Percentiles rank a stretch among this genome's conserved stretches.
Evolutionary conservation across 2,329 filamentous ascomycete species (phyloP).

Genomic region (Aspergillus luchuensis): DNA sequence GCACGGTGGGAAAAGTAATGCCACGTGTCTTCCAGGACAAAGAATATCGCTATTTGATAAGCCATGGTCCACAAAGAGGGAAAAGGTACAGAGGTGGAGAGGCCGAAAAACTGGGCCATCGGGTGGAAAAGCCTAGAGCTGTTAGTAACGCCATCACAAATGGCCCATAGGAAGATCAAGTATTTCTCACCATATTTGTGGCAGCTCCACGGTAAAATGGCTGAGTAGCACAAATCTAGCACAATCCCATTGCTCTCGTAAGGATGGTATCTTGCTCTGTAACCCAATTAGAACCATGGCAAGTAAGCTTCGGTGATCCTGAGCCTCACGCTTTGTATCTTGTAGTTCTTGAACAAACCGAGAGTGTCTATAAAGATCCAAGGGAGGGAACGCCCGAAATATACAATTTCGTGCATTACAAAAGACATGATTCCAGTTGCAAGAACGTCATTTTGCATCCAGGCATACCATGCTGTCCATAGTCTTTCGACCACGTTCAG

Average conservation of each 20-base stretch:
- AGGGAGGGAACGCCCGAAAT: conserved; percentile 88
- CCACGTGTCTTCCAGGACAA: conserved; percentile 94
- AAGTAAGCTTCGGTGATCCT: not conserved
- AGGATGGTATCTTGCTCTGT: conserved; percentile 82
- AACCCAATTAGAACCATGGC: not conserved
- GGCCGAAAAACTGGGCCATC: conserved; percentile 87
- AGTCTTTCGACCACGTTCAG: conserved; percentile 84
- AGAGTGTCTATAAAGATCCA: conserved; percentile 92
- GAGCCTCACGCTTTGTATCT: conserved; percentile 77
- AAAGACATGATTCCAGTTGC: conserved; percentile 98
- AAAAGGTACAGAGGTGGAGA: conserved; percentile 87
- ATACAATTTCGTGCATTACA: conserved; percentile 87
- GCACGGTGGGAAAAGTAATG: conserved; percentile 96
- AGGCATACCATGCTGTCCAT: conserved; percentile 96
- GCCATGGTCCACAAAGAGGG: conserved; percentile 82
- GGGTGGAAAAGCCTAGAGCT: conserved; percentile 82
- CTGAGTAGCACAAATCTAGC: conserved; percentile 88
- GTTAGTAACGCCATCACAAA: conserved; percentile 6
- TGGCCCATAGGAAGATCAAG: not conserved
- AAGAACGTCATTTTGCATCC: conserved; percentile 95
- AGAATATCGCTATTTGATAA: conserved; percentile 89
- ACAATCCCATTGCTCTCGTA: conserved; percentile 91
- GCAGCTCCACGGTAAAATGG: conserved; percentile 97
- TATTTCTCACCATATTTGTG: conserved; percentile 79
- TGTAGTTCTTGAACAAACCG: conserved; percentile 86